These are phyloP conservation scores for Hypericum perforatum DNA, from an alignment of 345 rosid species.

Conservation along the genomic window DNA sequence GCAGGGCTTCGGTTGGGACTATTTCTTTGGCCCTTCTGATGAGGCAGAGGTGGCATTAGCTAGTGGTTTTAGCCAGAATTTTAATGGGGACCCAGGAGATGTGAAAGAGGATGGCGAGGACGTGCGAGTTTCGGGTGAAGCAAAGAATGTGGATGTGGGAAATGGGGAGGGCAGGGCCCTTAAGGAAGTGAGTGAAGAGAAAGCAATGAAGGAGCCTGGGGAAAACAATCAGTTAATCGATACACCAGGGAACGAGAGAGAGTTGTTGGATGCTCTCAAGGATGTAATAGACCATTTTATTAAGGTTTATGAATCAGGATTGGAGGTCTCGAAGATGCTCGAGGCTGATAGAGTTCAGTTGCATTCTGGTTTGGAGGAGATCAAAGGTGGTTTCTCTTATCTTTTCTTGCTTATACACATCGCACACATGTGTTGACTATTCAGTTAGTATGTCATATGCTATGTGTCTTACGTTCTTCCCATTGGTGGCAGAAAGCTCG, in stretches of 20 bases:
- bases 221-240: conserved; percentile 18
- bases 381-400: conserved; percentile 20
- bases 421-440: too few relatives aligned
- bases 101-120: conserved; percentile 27
- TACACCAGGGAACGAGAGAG: conserved; percentile 23
- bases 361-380: conserved; percentile 29
- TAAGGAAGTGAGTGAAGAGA: conserved; percentile 6
- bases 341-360: conserved; percentile 29
- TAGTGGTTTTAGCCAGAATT: conserved; percentile 8
- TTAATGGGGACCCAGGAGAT: conserved; percentile 18
- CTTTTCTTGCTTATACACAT: neutral
- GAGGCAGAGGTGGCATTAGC: conserved; percentile 12
- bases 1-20: conserved; percentile 24
- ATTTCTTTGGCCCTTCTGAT: conserved; percentile 29
- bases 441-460: too few relatives aligned
- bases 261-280: conserved; percentile 31
- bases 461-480: too few relatives aligned
- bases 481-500: conserved; percentile 26
- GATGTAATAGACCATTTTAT: conserved; percentile 31
- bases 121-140: conserved; percentile 11
- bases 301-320: conserved; percentile 35
- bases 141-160: conserved; percentile 7
- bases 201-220: conserved; percentile 1
- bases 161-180: conserved; percentile 6
- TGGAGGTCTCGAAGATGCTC: conserved; percentile 36